These are phyloP conservation scores for Chlorella sp. DNA, from an alignment of 139 green algal species.

Conservation along the genomic window DNA sequence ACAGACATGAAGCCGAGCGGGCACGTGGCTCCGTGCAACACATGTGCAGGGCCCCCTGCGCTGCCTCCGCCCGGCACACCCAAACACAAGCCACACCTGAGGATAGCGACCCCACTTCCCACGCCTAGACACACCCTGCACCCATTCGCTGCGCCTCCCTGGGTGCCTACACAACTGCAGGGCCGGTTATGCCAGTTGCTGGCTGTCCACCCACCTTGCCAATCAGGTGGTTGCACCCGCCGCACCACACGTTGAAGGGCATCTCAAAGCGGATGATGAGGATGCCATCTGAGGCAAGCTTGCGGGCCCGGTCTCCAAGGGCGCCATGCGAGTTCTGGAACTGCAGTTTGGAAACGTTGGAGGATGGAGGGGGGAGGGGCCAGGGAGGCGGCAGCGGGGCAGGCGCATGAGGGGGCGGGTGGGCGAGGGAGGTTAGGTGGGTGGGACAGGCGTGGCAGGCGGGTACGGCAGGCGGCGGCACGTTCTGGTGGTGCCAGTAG, in stretches of 20 bases:
- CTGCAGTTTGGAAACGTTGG: neutral
- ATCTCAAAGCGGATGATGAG: slow-evolving; percentile 98
- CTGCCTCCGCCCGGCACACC: too few relatives aligned
- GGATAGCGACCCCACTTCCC: too few relatives aligned
- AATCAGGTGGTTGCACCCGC: slow-evolving; percentile 89
- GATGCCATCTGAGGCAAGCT: slow-evolving; percentile 88
- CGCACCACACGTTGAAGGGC: slow-evolving; percentile 96
- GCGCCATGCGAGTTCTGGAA: slow-evolving; percentile 77
- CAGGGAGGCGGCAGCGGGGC: too few relatives aligned
- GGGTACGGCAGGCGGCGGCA: neutral
- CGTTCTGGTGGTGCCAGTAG: neutral
- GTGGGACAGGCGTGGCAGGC: neutral
- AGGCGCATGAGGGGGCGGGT: neutral
- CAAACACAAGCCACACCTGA: too few relatives aligned
- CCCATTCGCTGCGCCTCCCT: neutral
- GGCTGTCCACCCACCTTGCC: slow-evolving; percentile 66
- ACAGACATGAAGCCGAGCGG: too few relatives aligned
- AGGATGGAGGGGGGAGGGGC: neutral
- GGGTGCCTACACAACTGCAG: neutral
- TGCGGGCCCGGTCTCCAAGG: slow-evolving; percentile 86
- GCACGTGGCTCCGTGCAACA: too few relatives aligned
- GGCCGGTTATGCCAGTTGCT: neutral
- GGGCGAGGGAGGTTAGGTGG: neutral
- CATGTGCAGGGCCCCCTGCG: too few relatives aligned
- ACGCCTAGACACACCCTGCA: too few relatives aligned